Base-by-base conservation (phyloP, 2,329 filamentous ascomycete genomes). In the Westerdykella aurantiaca region DNA sequence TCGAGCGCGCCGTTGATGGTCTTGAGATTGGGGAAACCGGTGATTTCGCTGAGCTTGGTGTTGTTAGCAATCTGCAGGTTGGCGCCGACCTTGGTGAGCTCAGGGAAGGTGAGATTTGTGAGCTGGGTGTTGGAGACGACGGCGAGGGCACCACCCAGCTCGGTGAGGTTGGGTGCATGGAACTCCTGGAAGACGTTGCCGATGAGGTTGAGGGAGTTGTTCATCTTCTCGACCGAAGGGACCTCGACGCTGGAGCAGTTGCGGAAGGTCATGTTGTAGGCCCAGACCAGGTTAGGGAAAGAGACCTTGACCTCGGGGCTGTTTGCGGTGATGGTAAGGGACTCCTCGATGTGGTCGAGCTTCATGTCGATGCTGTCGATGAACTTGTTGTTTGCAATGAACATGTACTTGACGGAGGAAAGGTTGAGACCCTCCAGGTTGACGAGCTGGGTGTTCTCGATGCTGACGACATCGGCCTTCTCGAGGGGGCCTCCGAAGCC, bases 61-160 rank as follows among this genome's bases (percentile, higher is more conserved):
- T 97, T 96, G 81, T 95, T 95, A 71, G 86, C 84, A 63, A 98
- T 81, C 57, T 85, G 82, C 66, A 95, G 80, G 66, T 85, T 88
- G 72, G 88, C 90, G 55, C 79, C 81, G 60, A 95, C 78, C 43
- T 71, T 77, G 53, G 74, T 77, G 37, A 97, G 76, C 17, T 64
- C 38, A 38, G 85, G 83, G 70, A 95, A 79, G 47, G 83, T 82
- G 69, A 96, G 76, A 79, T 95, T 95, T 65, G 72, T 70, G 48
- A 97, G 61, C 50, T 74, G 58, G 50, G 67, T 58, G 72, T 82
- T 82, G 69, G 72, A 72, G 55, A 74, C 72, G 59, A 84, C 73
- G 52, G 76, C 71, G 38, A 84, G 66, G 43, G 77, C 75, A 58
- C 74, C 74, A 46, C 78, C 76, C 46, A 87, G 78, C 25, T 70